Evolutionary conservation across 2,329 filamentous ascomycete genomes (phyloP).

Genomic region (Penicillium sp.): DNA sequence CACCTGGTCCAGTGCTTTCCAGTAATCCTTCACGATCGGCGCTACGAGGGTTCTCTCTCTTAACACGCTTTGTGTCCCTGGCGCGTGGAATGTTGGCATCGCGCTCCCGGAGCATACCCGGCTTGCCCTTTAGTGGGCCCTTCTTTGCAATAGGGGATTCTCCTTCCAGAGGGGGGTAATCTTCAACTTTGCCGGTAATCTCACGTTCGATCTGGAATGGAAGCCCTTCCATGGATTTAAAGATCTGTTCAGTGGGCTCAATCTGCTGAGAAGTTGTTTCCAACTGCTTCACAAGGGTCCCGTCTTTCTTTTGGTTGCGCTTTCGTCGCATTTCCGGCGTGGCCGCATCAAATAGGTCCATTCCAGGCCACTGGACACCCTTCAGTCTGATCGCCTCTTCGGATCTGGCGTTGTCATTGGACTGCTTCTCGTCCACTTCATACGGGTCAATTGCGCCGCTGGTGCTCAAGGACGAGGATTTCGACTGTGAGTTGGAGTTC

Average conservation of each 20-base stretch:
- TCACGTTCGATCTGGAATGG: constrained; percentile 45
- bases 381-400: constrained; percentile 51
- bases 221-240: constrained; percentile 46
- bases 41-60: constrained; percentile 19
- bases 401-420: constrained; percentile 33
- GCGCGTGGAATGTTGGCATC: constrained; percentile 40
- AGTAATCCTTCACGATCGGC: constrained; percentile 18
- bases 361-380: constrained; percentile 55
- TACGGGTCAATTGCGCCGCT: not conserved
- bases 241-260: constrained; percentile 53
- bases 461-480: too few species aligned
- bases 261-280: constrained; percentile 49
- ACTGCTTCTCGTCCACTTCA: constrained; percentile 23
- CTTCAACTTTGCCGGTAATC: constrained; percentile 54
- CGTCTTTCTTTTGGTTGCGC: constrained; percentile 57
- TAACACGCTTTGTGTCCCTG: constrained; percentile 34
- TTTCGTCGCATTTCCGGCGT: constrained; percentile 53
- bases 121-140: constrained; percentile 37
- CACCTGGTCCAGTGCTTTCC: not conserved
- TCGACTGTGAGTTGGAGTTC: not conserved
- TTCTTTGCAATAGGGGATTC: constrained; percentile 49
- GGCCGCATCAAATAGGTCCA: constrained; percentile 57
- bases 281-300: constrained; percentile 51
- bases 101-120: constrained; percentile 33
- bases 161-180: constrained; percentile 51